Base-by-base conservation (phyloP, 2,329 filamentous ascomycete genomes). In the Scedosporium aurantiacum region DNA sequence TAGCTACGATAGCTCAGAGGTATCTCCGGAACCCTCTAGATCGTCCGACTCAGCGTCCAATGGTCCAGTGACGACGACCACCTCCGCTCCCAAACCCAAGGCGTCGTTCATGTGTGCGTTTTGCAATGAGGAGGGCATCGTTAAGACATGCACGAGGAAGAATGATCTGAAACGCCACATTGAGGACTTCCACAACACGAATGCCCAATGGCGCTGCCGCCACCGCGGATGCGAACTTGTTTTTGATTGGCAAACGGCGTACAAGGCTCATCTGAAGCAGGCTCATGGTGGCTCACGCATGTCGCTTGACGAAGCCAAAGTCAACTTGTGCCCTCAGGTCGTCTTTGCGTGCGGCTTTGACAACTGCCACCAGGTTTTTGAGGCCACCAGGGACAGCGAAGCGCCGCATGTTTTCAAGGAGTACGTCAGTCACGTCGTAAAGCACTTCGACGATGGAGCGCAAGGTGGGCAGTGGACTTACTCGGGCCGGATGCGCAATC, bases 111-210 rank as follows among this genome's bases (percentile, higher is more conserved):
- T 73, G 61, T 73, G 70, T 61, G 69, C 70, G 8, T 77, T 78
- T 61, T 79, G 76, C 65, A 70, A 71, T 43, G 76, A 78, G 64
- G 72, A 72, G 60, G 68, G 69, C 52, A 75, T 78, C 59, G 65
- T 71, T 59, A 74, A 76, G 65, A 75, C 75, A 3, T 78, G 75
- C 63, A 76, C 75, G 5, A 74, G 77, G 12, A 77, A 78, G 64
- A 78, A 78, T 63, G 78, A 79, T 62, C 68, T 79, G 57, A 79
- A 79, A 65, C 74, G 78, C 12, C 78, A 79, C 60, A 77, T 79
- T 40, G 75, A 78, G 61, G 73, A 78, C 63, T 78, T 78, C 59
- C 78, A 79, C 65, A 75, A 76, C 63, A 76, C 72, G 61, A 75
- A 79, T 61, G 73, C 75, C 3, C 74, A 78, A 62, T 79, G 76